These are phyloP conservation scores for Gnomoniopsis sp. DNA, from an alignment of 2,329 filamentous ascomycete genomes.

Conservation along the genomic window DNA sequence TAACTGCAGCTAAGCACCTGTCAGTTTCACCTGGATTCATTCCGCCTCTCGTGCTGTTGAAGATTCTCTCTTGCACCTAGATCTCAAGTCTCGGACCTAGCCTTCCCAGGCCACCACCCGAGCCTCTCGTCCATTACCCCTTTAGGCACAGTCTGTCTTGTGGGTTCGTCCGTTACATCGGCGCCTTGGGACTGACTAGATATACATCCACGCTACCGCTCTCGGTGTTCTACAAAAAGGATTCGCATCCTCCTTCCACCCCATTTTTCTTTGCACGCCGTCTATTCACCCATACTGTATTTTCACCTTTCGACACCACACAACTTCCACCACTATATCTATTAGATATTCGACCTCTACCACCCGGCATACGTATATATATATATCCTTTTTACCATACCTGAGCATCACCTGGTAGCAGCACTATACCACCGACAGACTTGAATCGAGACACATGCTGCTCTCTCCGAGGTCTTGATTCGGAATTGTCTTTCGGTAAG, in stretches of 20 bases:
- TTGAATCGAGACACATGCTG: neutral
- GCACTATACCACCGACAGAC: neutral
- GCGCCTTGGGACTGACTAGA: constrained; percentile 4
- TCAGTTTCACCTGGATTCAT: constrained; percentile 25
- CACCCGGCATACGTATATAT: neutral
- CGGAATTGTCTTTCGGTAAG: constrained; percentile 13
- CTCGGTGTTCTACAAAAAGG: constrained; percentile 16
- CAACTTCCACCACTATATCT: neutral
- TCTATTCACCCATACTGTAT: constrained; percentile 4
- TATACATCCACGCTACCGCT: constrained; percentile 13
- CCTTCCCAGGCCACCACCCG: constrained; percentile 13
- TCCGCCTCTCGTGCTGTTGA: constrained; percentile 8
- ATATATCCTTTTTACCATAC: neutral
- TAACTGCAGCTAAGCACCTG: constrained; percentile 27
- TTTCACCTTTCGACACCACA: neutral
- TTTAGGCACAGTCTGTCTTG: constrained; percentile 15
- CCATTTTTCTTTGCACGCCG: neutral
- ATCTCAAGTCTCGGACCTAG: constrained; percentile 9
- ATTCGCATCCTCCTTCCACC: constrained; percentile 10
- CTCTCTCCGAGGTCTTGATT: constrained; percentile 1
- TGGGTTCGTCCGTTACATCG: constrained; percentile 16
- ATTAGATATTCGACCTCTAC: neutral
- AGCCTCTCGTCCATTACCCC: constrained; percentile 17
- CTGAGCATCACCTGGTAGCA: neutral
- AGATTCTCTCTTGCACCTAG: constrained; percentile 1